Conservation (phyloP, 2,329 filamentous ascomycete genomes). For the Pseudocercospora vitis region DNA sequence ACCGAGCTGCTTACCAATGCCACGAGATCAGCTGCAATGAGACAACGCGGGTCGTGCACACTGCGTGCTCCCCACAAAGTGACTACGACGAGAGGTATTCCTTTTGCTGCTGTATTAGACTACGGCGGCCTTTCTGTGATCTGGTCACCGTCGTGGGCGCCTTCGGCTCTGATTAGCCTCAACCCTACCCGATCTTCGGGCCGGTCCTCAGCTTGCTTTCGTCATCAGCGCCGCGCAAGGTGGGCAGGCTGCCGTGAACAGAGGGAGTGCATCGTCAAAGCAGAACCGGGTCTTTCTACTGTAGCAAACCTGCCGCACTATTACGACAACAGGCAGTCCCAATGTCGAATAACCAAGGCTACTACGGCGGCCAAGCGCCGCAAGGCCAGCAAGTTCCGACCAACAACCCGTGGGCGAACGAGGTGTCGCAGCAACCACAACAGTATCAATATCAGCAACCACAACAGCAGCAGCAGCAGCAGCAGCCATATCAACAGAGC, state of each 20-base stretch:
- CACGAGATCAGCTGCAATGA: too few relatives aligned
- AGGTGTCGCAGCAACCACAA: conserved; percentile 14
- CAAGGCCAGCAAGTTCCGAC: conserved; percentile 16
- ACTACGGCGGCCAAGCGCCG: conserved; percentile 14
- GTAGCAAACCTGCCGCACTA: background rate
- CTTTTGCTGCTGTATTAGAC: too few relatives aligned
- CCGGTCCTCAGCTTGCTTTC: background rate
- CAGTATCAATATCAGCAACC: conserved; percentile 10
- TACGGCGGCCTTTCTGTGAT: too few relatives aligned
- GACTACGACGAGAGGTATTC: too few relatives aligned
- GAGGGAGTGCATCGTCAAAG: background rate
- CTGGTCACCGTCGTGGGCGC: background rate
- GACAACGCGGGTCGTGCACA: too few relatives aligned
- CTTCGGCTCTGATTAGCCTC: too few relatives aligned
- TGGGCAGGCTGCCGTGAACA: conserved; percentile 2
- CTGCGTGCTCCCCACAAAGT: too few relatives aligned
- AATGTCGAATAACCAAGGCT: conserved; percentile 23
- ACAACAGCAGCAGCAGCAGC: conserved; percentile 9
- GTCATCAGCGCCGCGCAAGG: background rate
- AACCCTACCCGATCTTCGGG: background rate
- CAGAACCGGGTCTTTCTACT: background rate
- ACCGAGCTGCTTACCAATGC: conserved; percentile 4
- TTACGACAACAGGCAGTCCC: background rate
- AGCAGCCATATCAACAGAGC: background rate
- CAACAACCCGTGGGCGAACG: conserved; percentile 26